These are phyloP conservation scores for Geranium brycei DNA, from an alignment of 345 rosid genomes.

Conservation along the genomic window DNA sequence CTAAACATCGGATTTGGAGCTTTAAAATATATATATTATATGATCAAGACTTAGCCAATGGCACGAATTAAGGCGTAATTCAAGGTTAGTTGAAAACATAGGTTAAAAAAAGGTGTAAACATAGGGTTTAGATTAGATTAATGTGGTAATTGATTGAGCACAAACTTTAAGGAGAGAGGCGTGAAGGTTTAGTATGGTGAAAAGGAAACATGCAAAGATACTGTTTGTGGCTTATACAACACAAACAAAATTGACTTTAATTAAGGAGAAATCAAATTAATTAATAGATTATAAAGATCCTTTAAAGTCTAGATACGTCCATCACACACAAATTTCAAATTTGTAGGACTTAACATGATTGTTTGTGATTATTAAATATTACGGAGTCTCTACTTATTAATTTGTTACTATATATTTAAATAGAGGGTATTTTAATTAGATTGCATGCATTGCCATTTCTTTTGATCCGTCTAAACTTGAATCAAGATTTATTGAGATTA, in stretches of 20 bases:
- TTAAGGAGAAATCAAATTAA: background rate
- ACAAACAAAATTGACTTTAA: conserved; percentile 19
- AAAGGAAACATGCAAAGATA: conserved; percentile 26
- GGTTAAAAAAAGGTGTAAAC: background rate
- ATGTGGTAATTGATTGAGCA: conserved; percentile 2
- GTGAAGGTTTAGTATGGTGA: conserved; percentile 10
- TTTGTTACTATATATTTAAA: no score
- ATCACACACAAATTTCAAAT: no score
- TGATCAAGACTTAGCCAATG: conserved; percentile 11
- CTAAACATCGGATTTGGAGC: background rate
- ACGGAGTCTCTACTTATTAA: no score
- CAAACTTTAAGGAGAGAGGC: conserved; percentile 7
- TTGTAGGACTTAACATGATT: no score
- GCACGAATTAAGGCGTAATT: conserved; percentile 47
- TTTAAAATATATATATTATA: no score
- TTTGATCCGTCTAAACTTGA: no score
- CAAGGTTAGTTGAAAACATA: conserved; percentile 21
- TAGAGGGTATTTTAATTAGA: no score
- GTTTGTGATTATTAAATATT: no score
- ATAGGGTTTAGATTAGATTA: background rate
- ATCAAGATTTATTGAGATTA: no score
- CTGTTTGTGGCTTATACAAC: conserved; percentile 12
- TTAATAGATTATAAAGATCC: no score
- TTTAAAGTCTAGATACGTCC: conserved; percentile 5
- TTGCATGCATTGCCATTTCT: no score